Evolutionary conservation across 768 basidiomycete species (phyloP), one percentile per base, ranked within the genome.

Genomic region (Amylocystis lapponica): DNA sequence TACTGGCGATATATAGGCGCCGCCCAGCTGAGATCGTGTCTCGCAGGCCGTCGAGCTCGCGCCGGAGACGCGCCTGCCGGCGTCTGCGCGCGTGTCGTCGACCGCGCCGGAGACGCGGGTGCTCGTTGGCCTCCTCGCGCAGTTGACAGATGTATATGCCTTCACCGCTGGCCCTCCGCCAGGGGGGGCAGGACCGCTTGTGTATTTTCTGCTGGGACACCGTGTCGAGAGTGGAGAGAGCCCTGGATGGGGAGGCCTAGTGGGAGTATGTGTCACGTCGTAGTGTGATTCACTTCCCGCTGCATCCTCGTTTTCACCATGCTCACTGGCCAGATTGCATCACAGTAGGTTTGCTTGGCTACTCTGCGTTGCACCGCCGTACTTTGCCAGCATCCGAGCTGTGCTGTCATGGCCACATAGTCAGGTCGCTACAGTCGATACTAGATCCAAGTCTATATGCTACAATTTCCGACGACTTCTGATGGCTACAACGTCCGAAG

Each of bases 131-230:
- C 27, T 45, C 6, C 31, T 55, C 17, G 33, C 36, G 17, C 19
- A 10, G 2, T 45, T 61, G 35, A 17, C 41, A 27, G 43, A 27
- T 10, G 10, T 27, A 27, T 41, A 52, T 35, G 50, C 46, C 27
- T 52, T 56, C 30, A 47, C 47, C 31, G 40, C 32, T 14, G 33
- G 19, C 14, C 45, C 40, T 2, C 20, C 48, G 33, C 56, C 46
- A 45, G 49, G 52, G 33, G 58, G 56, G 13, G 51, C 59, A 16
- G 51, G 31, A 4, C 21, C 54, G 17, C 62, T 68, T 11, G 45
- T 65, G 17, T 72, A 66, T 47, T 60, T 72, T 32, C 57, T 74
- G 9, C 40, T 72, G 6, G 71, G 72, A 10, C 54, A 53, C 20
- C 49, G 55, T 16, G 50, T 38, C 31, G 49, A 20, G 13, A 11